phyloP scores from a whole-genome alignment of 495 filamentous ascomycete species.

The Neurospora sublineolata region DNA sequence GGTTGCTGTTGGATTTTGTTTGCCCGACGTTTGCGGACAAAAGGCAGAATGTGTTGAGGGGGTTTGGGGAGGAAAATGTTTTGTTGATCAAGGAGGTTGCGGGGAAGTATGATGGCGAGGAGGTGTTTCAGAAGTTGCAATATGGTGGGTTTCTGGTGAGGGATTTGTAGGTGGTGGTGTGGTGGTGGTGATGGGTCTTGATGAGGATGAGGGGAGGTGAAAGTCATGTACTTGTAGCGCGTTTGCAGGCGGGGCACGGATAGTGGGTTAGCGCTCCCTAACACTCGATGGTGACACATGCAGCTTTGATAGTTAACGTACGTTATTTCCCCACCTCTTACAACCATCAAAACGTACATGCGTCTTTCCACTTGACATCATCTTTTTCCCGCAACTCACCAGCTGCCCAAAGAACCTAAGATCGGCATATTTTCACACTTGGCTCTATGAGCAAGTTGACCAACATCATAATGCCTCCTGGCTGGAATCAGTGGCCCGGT shows the following conservation, averaged over 20 bases:
- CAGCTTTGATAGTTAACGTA: neutral
- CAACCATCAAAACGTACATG: neutral
- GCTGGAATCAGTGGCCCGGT: neutral
- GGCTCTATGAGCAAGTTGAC: neutral
- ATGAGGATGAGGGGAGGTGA: too few relatives aligned
- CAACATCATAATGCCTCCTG: neutral
- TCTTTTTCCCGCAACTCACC: neutral
- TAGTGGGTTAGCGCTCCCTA: neutral
- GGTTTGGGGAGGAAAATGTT: constrained; percentile 39
- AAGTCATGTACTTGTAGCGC: too few relatives aligned
- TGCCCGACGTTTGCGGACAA: constrained; percentile 33
- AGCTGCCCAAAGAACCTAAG: neutral
- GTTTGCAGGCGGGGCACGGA: neutral
- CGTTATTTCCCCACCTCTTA: neutral
- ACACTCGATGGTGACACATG: fast-evolving
- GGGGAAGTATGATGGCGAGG: constrained; percentile 37
- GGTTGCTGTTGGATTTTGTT: constrained; percentile 14
- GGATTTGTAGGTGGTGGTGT: neutral
- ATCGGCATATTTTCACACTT: neutral
- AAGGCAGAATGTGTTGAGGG: constrained; percentile 31
- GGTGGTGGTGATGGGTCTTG: neutral
- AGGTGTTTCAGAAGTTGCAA: constrained; percentile 38
- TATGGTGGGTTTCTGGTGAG: constrained; percentile 19
- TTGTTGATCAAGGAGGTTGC: constrained; percentile 23
- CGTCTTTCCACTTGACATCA: neutral